Conservation (phyloP, 805 yeast species). For the Wickerhamiella kazuoi region DNA sequence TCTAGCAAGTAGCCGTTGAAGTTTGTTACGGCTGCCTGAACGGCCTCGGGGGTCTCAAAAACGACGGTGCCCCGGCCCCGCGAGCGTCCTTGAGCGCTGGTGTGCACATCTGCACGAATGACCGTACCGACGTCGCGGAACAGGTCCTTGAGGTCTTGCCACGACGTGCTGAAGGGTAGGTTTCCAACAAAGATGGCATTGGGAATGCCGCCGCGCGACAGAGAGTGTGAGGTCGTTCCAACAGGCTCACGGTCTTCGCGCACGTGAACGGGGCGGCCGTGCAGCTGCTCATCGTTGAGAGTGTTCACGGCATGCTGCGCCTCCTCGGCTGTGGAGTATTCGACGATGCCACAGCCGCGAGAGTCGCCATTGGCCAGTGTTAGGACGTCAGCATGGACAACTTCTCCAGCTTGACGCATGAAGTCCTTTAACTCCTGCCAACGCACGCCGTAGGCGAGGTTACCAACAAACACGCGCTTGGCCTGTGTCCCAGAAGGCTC, state of each 20-base stretch:
- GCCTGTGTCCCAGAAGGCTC: constrained; percentile 6
- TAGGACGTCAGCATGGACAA: constrained; percentile 69
- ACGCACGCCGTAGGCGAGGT: constrained; percentile 23
- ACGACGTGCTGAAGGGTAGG: constrained; percentile 60
- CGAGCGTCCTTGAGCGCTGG: constrained; percentile 53
- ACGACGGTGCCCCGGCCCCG: constrained; percentile 75
- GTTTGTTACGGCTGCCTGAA: constrained; percentile 47
- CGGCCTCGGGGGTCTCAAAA: constrained; percentile 48
- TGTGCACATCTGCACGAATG: constrained; percentile 63
- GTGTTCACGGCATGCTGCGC: constrained; percentile 55
- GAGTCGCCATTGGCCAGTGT: constrained; percentile 55
- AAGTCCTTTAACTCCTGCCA: constrained; percentile 25
- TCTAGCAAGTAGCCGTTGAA: constrained; percentile 54
- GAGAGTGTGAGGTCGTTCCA: constrained; percentile 2
- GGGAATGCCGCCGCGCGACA: constrained; percentile 3
- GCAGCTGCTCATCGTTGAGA: constrained; percentile 44
- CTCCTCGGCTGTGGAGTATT: constrained; percentile 44
- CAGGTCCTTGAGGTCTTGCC: constrained; percentile 76
- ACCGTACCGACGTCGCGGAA: constrained; percentile 64
- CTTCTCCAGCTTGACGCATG: constrained; percentile 35
- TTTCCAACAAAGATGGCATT: constrained; percentile 50
- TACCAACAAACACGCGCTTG: constrained; percentile 28
- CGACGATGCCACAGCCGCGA: constrained; percentile 52
- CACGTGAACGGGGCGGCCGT: constrained; percentile 70
- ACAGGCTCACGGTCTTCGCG: constrained; percentile 50